phyloP scores from a whole-genome alignment of 2,329 filamentous ascomycete genomes.

The Chaetomium strumarium region DNA sequence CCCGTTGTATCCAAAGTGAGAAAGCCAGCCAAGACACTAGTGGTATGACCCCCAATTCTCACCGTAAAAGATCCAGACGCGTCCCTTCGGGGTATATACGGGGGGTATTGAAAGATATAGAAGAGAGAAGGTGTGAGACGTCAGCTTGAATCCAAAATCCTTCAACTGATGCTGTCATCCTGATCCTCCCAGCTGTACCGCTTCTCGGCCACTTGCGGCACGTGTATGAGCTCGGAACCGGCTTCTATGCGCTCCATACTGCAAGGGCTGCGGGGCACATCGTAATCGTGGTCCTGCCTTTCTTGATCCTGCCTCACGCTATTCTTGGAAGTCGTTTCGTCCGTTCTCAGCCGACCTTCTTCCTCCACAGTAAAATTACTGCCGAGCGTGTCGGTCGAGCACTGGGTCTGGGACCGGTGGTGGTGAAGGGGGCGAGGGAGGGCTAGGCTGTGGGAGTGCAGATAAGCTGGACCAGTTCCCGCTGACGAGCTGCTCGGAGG shows the following conservation, averaged over 20 bases:
- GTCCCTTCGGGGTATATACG: background rate
- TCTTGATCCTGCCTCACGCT: conserved; percentile 7
- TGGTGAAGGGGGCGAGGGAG: conserved; percentile 11
- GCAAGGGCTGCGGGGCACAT: conserved; percentile 22
- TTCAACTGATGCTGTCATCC: background rate
- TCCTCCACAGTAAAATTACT: conserved; percentile 55
- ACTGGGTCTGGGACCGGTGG: conserved; percentile 19
- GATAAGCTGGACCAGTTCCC: background rate
- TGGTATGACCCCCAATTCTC: background rate
- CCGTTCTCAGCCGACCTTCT: conserved; percentile 30
- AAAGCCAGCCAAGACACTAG: background rate
- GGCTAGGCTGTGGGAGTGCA: conserved; percentile 17
- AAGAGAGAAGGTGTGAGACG: background rate
- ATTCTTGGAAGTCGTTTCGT: conserved; percentile 27
- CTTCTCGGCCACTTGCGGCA: conserved; percentile 44
- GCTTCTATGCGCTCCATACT: conserved; percentile 40
- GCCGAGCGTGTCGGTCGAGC: conserved; percentile 42
- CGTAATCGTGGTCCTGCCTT: conserved; percentile 6
- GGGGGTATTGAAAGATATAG: background rate
- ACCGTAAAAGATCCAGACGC: background rate
- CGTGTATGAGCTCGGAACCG: conserved; percentile 42
- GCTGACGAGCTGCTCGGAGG: conserved; percentile 24
- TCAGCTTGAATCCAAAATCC: background rate
- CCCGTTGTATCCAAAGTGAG: background rate
- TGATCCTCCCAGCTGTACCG: conserved; percentile 47